Evolutionary conservation across 2,329 filamentous ascomycete genomes (phyloP).

Genomic region (Taxawa tesnikishii): DNA sequence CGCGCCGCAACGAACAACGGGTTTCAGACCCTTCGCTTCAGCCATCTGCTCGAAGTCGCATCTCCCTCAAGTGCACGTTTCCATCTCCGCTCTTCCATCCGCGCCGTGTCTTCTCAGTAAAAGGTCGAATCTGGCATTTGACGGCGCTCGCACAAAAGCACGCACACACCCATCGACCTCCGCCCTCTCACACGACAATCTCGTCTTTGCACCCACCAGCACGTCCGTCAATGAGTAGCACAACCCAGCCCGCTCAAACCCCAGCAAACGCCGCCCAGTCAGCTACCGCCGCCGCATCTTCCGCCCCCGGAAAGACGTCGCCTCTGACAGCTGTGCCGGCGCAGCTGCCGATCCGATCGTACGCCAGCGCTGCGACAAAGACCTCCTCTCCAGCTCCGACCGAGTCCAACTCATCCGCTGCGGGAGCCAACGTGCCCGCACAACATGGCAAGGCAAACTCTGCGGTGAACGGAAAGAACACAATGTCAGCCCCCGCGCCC

Average conservation of each 20-base stretch:
- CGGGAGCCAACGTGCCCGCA: constrained; percentile 29
- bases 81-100: background rate
- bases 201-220: constrained; percentile 8
- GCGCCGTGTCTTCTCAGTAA: background rate
- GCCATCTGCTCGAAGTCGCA: background rate
- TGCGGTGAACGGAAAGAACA: constrained; percentile 64
- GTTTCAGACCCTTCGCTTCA: background rate
- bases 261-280: constrained; percentile 35
- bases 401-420: constrained; percentile 30
- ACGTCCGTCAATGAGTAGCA: constrained; percentile 46
- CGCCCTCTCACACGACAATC: constrained; percentile 8
- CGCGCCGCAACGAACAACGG: background rate
- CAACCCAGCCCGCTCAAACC: constrained; percentile 36
- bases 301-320: constrained; percentile 38
- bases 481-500: constrained; percentile 5
- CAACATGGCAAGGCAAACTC: constrained; percentile 48
- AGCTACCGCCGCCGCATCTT: constrained; percentile 34
- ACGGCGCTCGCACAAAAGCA: constrained; percentile 1
- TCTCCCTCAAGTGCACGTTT: background rate
- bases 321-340: constrained; percentile 41
- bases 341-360: constrained; percentile 44
- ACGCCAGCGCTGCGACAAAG: constrained; percentile 51
- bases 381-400: constrained; percentile 37
- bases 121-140: constrained; percentile 7
- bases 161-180: background rate